Evolutionary conservation across 2,329 filamentous ascomycete genomes (phyloP).

Genomic region (Pseudogymnoascus sp.): DNA sequence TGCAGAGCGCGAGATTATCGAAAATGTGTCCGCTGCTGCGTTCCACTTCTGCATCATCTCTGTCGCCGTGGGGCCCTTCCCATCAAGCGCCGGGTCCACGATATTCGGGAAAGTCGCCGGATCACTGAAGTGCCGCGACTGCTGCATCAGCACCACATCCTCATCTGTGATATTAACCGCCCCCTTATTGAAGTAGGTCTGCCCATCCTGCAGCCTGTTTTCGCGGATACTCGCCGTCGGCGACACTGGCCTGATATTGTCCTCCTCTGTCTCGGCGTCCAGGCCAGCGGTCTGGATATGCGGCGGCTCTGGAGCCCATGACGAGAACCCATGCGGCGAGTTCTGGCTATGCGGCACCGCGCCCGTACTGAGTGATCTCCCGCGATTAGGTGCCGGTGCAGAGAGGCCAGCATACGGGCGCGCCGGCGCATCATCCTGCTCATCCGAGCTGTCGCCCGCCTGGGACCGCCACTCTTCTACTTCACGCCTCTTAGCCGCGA

Average conservation of each 20-base stretch:
- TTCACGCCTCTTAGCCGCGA: constrained; percentile 26
- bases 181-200: constrained; percentile 25
- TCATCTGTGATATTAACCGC: constrained; percentile 17
- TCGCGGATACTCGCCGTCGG: constrained; percentile 27
- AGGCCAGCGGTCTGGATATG: not conserved
- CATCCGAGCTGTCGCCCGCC: constrained; percentile 18
- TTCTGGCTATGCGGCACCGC: not conserved
- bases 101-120: constrained; percentile 29
- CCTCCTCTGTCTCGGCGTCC: constrained; percentile 13
- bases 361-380: constrained; percentile 33
- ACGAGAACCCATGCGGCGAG: not conserved
- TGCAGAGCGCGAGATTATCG: constrained; percentile 54
- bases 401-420: constrained; percentile 13
- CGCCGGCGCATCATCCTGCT: constrained; percentile 17
- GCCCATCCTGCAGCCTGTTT: constrained; percentile 25
- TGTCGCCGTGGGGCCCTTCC: constrained; percentile 35
- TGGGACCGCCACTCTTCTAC: constrained; percentile 29
- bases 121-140: constrained; percentile 30
- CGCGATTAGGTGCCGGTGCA: constrained; percentile 17
- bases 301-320: not conserved
- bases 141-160: constrained; percentile 24
- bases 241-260: constrained; percentile 21
- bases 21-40: constrained; percentile 40
- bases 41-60: constrained; percentile 42
- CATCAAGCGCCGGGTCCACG: constrained; percentile 34